Base-by-base conservation (phyloP, 805 yeast genomes). In the Ogataea paraovalis region DNA sequence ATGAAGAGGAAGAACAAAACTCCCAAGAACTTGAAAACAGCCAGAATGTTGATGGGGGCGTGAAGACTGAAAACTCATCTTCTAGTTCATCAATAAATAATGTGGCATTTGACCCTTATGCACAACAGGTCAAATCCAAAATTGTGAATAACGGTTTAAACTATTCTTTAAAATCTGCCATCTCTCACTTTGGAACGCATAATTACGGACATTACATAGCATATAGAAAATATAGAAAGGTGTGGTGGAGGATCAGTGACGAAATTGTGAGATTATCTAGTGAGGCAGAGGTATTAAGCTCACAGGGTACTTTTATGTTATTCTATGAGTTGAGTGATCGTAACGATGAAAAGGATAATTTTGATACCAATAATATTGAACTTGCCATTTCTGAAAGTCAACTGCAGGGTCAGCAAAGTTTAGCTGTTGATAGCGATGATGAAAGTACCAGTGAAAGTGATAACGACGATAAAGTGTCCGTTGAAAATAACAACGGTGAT, bases 201-300 rank as follows among this genome's bases (percentile, higher is more conserved):
- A 90, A 92, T 58, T 94, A 89, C 63, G 99, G 99, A n/a, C 99
- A 92, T 66, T 92, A 92, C 62, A 87, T 92, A 51, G 89, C 95
- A 38, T 92, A 79, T 69, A 80, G 97, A 60, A 84, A 81, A 59
- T 76, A 71, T 48, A 78, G 96, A 55, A 94, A 91, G 2, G 75
- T 81, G 10, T 92, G 99, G 99, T 91, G 97, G 96, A 79, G 96
- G 62, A 84, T 91, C 18, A 85, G 94, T 57, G 99, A 94, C 66
- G 96, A 90, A 61, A 81, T 83, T 2, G 96, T 91, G 2, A 81
- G 88, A 50, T 75, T 87, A 28, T 89, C 88, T 3, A 77, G 82
- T 12, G 96, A 88, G 61, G 76, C 77, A 2, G 96, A 91, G 61
- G 97, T 90, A 1, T 68, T 88, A 47, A 73, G 74, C 13, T 80